Conservation (phyloP, 805 yeast genomes). For the Candida khao-thaluensis region DNA sequence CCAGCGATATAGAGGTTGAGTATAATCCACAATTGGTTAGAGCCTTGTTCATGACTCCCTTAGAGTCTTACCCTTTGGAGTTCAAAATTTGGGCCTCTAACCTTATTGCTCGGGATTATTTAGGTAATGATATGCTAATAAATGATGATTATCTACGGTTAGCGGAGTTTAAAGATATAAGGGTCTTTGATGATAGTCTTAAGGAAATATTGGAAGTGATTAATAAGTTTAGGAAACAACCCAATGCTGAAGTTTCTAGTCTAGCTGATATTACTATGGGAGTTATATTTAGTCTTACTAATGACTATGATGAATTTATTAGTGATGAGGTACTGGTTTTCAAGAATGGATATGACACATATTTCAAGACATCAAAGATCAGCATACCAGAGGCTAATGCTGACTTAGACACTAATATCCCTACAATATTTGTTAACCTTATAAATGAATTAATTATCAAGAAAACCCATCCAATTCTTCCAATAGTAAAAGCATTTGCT, state of each 20-base stretch:
- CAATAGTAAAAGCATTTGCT: slow-evolving; percentile 1
- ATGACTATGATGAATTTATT: slow-evolving; percentile 1
- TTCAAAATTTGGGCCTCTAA: slow-evolving; percentile 24
- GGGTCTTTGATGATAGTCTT: not conserved
- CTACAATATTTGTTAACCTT: not conserved
- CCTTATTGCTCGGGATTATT: slow-evolving; percentile 3
- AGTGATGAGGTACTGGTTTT: slow-evolving; percentile 1
- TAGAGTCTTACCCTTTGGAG: slow-evolving; percentile 10
- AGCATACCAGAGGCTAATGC: not conserved
- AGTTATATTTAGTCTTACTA: not conserved
- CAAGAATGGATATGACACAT: not conserved
- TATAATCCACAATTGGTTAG: slow-evolving; percentile 7
- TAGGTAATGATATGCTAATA: slow-evolving; percentile 1
- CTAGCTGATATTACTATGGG: slow-evolving; percentile 10
- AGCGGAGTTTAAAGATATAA: slow-evolving; percentile 3
- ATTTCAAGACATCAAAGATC: not conserved
- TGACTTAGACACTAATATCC: not conserved
- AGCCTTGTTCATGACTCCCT: slow-evolving; percentile 7
- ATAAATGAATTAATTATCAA: not conserved
- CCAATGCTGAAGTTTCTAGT: slow-evolving; percentile 1
- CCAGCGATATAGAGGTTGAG: not conserved
- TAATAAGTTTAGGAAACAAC: not conserved
- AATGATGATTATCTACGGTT: not conserved
- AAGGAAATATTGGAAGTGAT: not conserved
- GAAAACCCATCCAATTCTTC: not conserved